Evolutionary conservation across 495 filamentous ascomycete genomes (phyloP), one percentile per base, ranked within the genome.

Genomic region (Annulohypoxylon stygium): DNA sequence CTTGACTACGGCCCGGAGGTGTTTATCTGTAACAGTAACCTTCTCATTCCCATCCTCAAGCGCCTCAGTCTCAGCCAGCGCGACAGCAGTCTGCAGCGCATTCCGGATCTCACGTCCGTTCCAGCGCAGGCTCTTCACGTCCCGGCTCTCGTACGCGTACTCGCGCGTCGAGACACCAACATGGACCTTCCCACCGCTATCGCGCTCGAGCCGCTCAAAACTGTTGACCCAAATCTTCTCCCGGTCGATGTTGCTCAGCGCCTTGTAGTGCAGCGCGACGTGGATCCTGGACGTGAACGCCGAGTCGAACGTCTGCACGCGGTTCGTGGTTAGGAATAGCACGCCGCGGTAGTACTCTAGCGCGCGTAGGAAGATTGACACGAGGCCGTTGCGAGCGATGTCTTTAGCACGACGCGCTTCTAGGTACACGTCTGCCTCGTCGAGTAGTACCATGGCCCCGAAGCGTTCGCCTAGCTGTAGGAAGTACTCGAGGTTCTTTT

Each of bases 321-420:
- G 74, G 77, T 84, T 84, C 26, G 82, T 84, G 18, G 83, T 83
- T 51, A 84, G 67, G 71, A 84, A 80, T 23, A 84, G 62, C 25
- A 82, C 76, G 34, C 82, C 81, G 14, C 75, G 69, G 76, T 83
- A 84, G 67, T 83, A 83, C 71, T 84, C 82, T 53, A 84, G 75
- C 0, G 79, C 81, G 25, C 81, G 76, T 11, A 83, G 66, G 71
- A 84, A 84, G 53, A 95, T 90, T 64, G 89, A 91, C 18, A 95
- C 93, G 0, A 95, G 85, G 1, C 91, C 90, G 74, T 95, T 95
- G 61, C 93, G 87, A 72, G 88, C 86, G 69, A 95, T 88, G 71
- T 95, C 91, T 68, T 88, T 85, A 41, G 90, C 86, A 1, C 87
- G 89, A 16, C 92, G 89, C 61, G 90, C 86, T 81, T 94, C 92